Base-by-base conservation (phyloP, 2,329 filamentous ascomycete genomes). In the Sordariomycetes sp. region DNA sequence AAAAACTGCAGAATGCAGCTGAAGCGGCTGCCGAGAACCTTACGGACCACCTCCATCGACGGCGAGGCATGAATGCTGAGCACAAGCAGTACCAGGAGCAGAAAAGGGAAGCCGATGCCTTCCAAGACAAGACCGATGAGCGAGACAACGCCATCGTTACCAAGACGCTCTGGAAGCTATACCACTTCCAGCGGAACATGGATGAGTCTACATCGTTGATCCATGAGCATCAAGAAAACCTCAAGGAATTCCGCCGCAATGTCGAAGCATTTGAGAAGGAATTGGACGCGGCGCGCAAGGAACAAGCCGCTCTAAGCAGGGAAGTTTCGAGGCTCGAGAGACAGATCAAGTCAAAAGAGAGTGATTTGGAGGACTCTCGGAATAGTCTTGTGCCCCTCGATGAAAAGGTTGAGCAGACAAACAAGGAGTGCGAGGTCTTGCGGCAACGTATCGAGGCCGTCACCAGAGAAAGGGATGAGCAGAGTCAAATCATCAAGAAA, bases 41-140 rank as follows among this genome's bases (percentile, higher is more conserved):
- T 62, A 89, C 85, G 52, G 88, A 90, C 63, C 91, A 95, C 68
- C 82, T 97, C 10, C 87, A 94, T 65, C 84, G 91, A 60, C 88
- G 94, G 36, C 85, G 94, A 63, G 90, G 89, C 53, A 96, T 99
- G 73, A 97, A 97, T 69, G 92, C 90, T 2, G 94, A 99, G 71
- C 95, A 99, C 69, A 96, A 94, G 68, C 90, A 96, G 65, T 99
- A 96, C 66, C 88, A 95, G 66, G 90, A 97, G 68, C 92, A 97
- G 71, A 97, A 97, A 74, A 85, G 85, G 63, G 94, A 97, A 67
- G 92, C 92, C 5, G 94, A 99, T 62, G 92, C 86, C 64, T 99
- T 92, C 67, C 88, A 95, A 66, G 85, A 82, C 62, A 97, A 96
- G 71, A 87, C 87, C 1, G 87, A 94, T 57, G 90, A 97, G 69